Evolutionary conservation across 73 alveolate species (phyloP), one percentile per base, ranked within the genome.

Genomic region (Paramecium pentaurelia): DNA sequence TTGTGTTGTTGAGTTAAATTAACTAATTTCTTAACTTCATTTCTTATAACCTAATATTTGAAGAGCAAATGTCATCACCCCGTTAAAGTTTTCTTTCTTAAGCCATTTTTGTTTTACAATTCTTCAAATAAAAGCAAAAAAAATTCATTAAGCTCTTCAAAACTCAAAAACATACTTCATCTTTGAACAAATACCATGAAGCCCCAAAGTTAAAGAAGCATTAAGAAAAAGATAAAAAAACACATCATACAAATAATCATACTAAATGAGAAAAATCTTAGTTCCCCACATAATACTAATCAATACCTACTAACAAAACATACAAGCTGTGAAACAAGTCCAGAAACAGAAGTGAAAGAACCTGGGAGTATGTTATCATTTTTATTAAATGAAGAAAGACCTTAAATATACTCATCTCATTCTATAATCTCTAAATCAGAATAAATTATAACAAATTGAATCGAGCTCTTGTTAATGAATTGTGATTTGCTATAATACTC

Each of bases 241-340:
- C 77, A 60, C 77, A 49, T 49, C 60, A 49, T 49, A 49, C 25
- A 49, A 25, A 49, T 49, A 5, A 14, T 49, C 60, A 49, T 49
- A 49, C 6, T 49, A 12, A 4, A 49, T 49, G 60, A 49, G 25
- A 49, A 49, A 49, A 49, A 49, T 49, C 60, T 49, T 49, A 60
- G 80, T 60, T 60, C 80, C 42, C 80, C 80, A 11, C 80, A 60
- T 60, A 60, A 60, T 60, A 60, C 80, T n/a, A 60, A 60, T 60
- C 42, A 60, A 30, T 60, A 27, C 80, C 80, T 60, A 1, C 80
- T 60, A n/a, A 60, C 80, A 30, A 60, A 60, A 22, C 80, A 60
- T 60, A 4, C 36, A 27, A 27, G 8, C 45, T 12, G 4, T 9
- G 80, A n/a, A 60, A 27, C 8, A 14, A 60, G 36, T 25, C 80